Evolutionary conservation across 2,329 filamentous ascomycete genomes (phyloP), one percentile per base, ranked within the genome.

Genomic region (Curvularia verruculosa): DNA sequence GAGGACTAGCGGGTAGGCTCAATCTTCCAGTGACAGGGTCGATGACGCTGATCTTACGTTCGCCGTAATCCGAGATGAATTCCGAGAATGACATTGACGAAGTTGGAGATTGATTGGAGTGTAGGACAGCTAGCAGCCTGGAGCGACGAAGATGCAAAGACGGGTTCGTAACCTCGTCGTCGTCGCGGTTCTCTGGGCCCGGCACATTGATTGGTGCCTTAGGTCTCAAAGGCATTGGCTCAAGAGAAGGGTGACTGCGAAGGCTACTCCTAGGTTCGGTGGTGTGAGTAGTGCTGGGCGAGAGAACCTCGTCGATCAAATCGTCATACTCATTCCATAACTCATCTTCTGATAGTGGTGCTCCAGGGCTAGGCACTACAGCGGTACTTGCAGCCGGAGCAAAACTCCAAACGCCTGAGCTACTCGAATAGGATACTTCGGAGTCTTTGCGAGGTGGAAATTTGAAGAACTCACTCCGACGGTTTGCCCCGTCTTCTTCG

Each of bases 261-360:
- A 58, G 28, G 39, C 59, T 63, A 13, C 56, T 43, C 46, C 52
- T 57, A 5, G 56, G 54, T 24, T 56, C 54, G 9, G 50, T 56
- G 8, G 40, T 56, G 24, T 51, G 56, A 18, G 64, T 61, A 26
- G 65, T 63, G 21, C 76, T 7, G 24, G 81, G 78, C 4, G 82
- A 84, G 48, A 85, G 83, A 10, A 87, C 83, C 55, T 91, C 88
- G 50, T 90, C 90, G 52, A 97, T 84, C 12, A 97, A 80, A 67
- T 97, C 94, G 64, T 98, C 88, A 71, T 96, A 97, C 76, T 96
- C 94, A 49, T 93, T 88, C 94, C 94, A 98, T 1, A 96, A 84
- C 71, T 97, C 94, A 67, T 97, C 94, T 63, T 96, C 90, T 1
- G 80, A 86, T 3, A 88, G 82, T 0, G 86, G 87, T 3, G 87